Conservation (phyloP, 2,329 filamentous ascomycete species). For the Cladosporium sp. region DNA sequence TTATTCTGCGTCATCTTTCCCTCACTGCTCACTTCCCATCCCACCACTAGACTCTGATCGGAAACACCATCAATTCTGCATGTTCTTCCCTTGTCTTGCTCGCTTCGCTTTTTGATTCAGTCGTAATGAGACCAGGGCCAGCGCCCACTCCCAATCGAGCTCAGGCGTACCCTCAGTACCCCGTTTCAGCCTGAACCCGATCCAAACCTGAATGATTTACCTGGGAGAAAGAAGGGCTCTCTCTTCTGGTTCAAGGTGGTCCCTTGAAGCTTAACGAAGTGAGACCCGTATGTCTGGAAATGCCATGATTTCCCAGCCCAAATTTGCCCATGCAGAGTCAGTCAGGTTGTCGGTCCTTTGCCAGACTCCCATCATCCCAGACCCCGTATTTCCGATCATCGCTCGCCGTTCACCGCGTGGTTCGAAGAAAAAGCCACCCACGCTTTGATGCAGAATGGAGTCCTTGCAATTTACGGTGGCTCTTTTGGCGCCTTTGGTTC, state of each 20-base stretch:
- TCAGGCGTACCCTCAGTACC: not conserved
- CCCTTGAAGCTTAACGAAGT: not conserved
- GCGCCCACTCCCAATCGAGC: not conserved
- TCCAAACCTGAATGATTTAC: not conserved
- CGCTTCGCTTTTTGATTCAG: not conserved
- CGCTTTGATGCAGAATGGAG: not conserved
- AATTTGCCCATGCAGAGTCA: not conserved
- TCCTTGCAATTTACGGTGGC: not conserved
- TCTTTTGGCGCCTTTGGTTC: not conserved
- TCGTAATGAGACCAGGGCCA: not conserved
- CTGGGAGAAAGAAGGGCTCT: constrained; percentile 1
- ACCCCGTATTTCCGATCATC: not conserved
- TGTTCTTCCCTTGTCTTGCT: not conserved
- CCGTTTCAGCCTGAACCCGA: constrained; percentile 3
- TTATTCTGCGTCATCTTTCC: not conserved
- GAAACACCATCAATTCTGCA: not conserved
- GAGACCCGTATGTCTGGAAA: constrained; percentile 2
- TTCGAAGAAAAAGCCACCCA: not conserved
- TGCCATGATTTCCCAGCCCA: not conserved
- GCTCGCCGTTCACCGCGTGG: not conserved
- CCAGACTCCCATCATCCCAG: not conserved
- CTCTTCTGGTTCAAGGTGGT: not conserved
- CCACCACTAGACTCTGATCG: not conserved
- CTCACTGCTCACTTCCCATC: not conserved
- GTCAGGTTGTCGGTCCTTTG: not conserved